Conservation (phyloP, 2,329 filamentous ascomycete species). For the Penicillium sp. region DNA sequence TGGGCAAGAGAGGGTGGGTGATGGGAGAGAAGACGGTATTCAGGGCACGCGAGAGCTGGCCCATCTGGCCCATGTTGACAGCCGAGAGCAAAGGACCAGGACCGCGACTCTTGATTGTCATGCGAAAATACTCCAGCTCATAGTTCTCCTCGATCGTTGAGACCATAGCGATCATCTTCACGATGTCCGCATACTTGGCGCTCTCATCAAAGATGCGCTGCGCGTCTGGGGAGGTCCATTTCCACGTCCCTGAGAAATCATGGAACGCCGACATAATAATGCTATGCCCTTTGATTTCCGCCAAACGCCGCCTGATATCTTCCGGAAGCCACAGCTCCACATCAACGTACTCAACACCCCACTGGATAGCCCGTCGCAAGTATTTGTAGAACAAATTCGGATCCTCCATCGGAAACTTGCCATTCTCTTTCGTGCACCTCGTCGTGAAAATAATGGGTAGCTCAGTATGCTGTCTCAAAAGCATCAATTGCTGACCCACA, state of each 20-base stretch:
- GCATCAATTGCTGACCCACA: conserved; percentile 82
- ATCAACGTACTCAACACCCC: conserved; percentile 87
- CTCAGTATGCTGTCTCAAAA: conserved; percentile 77
- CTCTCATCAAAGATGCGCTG: conserved; percentile 70
- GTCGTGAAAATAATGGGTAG: conserved; percentile 89
- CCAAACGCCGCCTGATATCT: conserved; percentile 65
- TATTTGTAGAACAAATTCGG: conserved; percentile 73
- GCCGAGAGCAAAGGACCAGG: conserved; percentile 74
- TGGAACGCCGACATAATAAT: conserved; percentile 91
- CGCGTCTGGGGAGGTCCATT: conserved; percentile 73
- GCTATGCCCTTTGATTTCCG: conserved; percentile 70
- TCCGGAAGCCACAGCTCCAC: conserved; percentile 86
- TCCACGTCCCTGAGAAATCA: conserved; percentile 80
- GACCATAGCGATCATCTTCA: conserved; percentile 88
- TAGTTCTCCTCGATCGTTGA: conserved; percentile 83
- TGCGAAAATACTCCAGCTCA: conserved; percentile 84
- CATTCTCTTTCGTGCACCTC: conserved; percentile 76
- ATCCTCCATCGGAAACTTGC: conserved; percentile 79
- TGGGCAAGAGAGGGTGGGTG: conserved; percentile 77
- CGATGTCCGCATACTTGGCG: conserved; percentile 73
- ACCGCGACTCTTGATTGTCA: conserved; percentile 66
- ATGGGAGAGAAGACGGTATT: conserved; percentile 87
- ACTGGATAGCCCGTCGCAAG: conserved; percentile 79
- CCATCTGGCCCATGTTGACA: conserved; percentile 83
- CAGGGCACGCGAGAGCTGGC: conserved; percentile 76